Evolutionary conservation across 2,329 filamentous ascomycete genomes (phyloP).

Genomic region (Tolypocladium paradoxum): DNA sequence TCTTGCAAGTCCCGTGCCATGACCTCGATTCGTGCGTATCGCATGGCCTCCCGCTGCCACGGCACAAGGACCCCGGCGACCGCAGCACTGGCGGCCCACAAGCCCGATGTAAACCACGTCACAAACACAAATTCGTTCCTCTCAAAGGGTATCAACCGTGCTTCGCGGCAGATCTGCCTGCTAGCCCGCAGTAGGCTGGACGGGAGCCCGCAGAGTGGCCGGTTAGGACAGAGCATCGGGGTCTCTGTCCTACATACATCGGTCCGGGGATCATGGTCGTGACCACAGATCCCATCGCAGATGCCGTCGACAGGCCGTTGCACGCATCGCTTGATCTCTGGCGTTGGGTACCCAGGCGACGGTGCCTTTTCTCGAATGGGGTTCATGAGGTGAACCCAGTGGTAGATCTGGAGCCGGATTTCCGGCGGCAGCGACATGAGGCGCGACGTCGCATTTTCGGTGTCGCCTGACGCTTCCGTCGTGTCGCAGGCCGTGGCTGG

Average conservation of each 20-base stretch:
- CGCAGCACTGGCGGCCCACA: constrained; percentile 26
- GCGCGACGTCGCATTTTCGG: not conserved
- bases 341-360: constrained; percentile 28
- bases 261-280: not conserved
- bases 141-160: constrained; percentile 27
- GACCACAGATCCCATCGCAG: not conserved
- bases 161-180: constrained; percentile 31
- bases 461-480: not conserved
- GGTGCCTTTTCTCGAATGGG: constrained; percentile 27
- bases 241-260: not conserved
- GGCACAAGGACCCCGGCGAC: constrained; percentile 21
- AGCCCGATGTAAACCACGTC: constrained; percentile 33
- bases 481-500: not conserved
- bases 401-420: constrained; percentile 35
- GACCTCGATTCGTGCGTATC: constrained; percentile 30
- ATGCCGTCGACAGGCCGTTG: constrained; percentile 9
- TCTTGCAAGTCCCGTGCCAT: constrained; percentile 24
- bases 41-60: constrained; percentile 32
- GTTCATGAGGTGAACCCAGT: constrained; percentile 26
- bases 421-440: constrained; percentile 30
- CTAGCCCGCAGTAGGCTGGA: constrained; percentile 26
- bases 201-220: constrained; percentile 29
- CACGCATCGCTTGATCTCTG: constrained; percentile 20
- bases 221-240: constrained; percentile 17
- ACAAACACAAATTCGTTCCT: constrained; percentile 35